Evolutionary conservation across 2,329 filamentous ascomycete genomes (phyloP).

Genomic region (Colletotrichum orbiculare): DNA sequence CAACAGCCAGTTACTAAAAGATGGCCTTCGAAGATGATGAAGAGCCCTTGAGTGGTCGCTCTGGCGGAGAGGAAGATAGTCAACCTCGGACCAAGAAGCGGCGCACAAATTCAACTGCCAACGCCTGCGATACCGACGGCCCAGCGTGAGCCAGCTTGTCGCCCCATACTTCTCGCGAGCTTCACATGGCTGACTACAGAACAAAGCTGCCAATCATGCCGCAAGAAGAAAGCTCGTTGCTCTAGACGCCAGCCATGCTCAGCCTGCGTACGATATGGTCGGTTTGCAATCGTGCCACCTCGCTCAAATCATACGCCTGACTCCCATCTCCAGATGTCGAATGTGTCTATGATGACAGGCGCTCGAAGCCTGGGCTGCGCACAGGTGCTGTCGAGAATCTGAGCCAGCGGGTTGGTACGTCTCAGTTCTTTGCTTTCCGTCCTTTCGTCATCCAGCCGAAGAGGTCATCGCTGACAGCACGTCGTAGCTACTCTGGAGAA

Average conservation of each 20-base stretch:
- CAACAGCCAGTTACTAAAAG: fast-evolving
- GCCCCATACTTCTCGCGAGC: no score
- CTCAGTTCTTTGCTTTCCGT: no score
- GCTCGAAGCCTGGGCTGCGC: conserved; percentile 47
- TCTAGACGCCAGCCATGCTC: conserved; percentile 55
- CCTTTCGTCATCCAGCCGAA: not conserved
- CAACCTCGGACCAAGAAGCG: conserved; percentile 20
- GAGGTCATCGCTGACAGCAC: conserved; percentile 10
- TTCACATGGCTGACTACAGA: conserved; percentile 6
- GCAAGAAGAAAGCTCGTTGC: conserved; percentile 58
- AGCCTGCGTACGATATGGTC: conserved; percentile 49
- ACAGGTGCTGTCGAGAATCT: conserved; percentile 49
- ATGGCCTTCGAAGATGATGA: conserved; percentile 23
- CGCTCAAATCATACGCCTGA: not conserved
- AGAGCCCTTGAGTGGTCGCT: conserved; percentile 16
- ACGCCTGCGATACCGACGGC: conserved; percentile 13
- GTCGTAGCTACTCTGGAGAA: conserved; percentile 44
- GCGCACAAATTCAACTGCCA: conserved; percentile 13
- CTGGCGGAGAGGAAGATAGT: conserved; percentile 16
- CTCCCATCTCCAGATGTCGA: conserved; percentile 36
- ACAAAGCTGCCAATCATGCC: conserved; percentile 52
- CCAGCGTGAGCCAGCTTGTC: conserved; percentile 4
- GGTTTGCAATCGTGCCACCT: conserved; percentile 9
- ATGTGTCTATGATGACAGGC: conserved; percentile 48
- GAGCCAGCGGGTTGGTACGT: conserved; percentile 41